A percentile compares a stretch with the other conserved stretches of the same genome.
Evolutionary conservation across 257 asterid genomes (phyloP).

Genomic region (Knoxia roxburghii): DNA sequence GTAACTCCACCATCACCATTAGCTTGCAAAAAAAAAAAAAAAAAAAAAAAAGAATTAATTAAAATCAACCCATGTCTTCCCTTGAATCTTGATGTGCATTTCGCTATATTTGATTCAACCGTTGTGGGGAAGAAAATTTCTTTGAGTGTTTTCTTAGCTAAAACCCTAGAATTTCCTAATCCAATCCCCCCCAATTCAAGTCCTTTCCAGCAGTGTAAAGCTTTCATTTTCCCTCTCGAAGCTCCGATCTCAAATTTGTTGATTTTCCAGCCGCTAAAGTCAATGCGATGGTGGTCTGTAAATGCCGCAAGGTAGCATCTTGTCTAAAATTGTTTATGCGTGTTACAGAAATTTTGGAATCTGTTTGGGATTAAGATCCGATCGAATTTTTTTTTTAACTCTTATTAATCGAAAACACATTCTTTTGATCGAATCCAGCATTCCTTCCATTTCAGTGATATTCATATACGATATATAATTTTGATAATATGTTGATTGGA

Average conservation of each 20-base stretch:
- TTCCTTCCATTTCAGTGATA: background rate
- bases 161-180: slow-evolving; percentile 26
- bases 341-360: background rate
- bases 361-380: slow-evolving; percentile 35
- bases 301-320: slow-evolving; percentile 82
- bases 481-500: too few species aligned
- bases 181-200: background rate
- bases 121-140: background rate
- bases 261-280: slow-evolving; percentile 20
- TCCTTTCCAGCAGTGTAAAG: background rate
- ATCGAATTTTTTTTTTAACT: slow-evolving; percentile 31
- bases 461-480: too few species aligned
- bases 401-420: background rate
- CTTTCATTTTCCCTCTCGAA: background rate
- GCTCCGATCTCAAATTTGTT: slow-evolving; percentile 34
- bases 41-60: background rate
- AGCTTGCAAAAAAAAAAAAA: background rate
- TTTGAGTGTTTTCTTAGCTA: slow-evolving; percentile 9
- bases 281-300: slow-evolving; percentile 87
- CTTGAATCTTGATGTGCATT: background rate
- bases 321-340: background rate
- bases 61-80: background rate
- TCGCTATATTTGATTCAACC: background rate
- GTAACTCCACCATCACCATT: background rate
- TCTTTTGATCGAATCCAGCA: background rate